Evolutionary conservation across 2,329 filamentous ascomycete genomes (phyloP).

Genomic region (Lecanicillium sp.): DNA sequence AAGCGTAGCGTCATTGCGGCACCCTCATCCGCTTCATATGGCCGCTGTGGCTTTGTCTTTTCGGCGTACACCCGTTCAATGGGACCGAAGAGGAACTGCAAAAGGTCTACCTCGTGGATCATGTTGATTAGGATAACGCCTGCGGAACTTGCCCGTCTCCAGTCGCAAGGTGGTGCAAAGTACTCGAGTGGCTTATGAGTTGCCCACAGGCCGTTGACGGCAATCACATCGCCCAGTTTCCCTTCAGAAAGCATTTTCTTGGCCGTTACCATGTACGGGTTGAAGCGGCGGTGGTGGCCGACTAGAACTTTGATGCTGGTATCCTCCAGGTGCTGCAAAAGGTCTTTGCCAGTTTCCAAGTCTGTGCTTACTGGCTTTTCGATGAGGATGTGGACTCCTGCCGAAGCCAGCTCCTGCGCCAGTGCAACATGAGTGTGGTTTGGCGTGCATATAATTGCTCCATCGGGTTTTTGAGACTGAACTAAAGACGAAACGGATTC

Average conservation of each 20-base stretch:
- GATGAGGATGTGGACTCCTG: constrained; percentile 44
- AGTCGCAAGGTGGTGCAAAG: constrained; percentile 38
- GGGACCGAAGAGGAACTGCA: constrained; percentile 48
- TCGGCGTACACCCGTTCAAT: constrained; percentile 45
- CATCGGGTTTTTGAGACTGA: constrained; percentile 34
- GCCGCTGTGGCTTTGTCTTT: constrained; percentile 32
- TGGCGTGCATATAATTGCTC: constrained; percentile 51
- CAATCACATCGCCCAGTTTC: constrained; percentile 38
- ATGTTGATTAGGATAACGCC: constrained; percentile 50
- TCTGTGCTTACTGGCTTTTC: constrained; percentile 48
- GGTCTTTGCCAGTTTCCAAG: constrained; percentile 23
- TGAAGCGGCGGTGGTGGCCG: constrained; percentile 53
- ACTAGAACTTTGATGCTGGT: constrained; percentile 38
- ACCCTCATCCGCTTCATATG: constrained; percentile 46
- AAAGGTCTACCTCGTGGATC: constrained; percentile 52
- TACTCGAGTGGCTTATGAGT: constrained; percentile 42
- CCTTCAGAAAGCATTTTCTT: constrained; percentile 34
- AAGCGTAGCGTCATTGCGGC: constrained; percentile 46
- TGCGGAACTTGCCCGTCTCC: constrained; percentile 34
- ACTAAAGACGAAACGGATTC: constrained; percentile 34
- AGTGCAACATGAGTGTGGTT: constrained; percentile 49
- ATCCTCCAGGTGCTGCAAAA: constrained; percentile 19
- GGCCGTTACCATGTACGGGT: constrained; percentile 43
- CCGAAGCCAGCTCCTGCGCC: constrained; percentile 36
- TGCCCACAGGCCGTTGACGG: constrained; percentile 48